Evolutionary conservation across 129 eudicot species (phyloP).

Genomic region (Calendula officinalis): DNA sequence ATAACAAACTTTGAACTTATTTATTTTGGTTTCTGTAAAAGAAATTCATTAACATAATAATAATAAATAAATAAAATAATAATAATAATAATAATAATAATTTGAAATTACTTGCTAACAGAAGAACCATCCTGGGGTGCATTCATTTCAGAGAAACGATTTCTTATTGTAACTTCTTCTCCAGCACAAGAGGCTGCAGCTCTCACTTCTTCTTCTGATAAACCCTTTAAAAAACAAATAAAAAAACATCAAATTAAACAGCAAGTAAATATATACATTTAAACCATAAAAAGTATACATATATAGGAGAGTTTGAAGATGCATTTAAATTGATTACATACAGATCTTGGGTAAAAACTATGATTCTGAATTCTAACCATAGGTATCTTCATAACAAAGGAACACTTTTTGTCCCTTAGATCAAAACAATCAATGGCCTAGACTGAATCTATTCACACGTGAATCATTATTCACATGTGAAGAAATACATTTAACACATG

Average conservation of each 20-base stretch:
- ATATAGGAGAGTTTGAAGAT: background rate
- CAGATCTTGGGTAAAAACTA: too few species aligned
- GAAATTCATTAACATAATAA: background rate
- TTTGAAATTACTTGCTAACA: constrained; percentile 74
- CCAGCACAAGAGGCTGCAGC: constrained; percentile 98
- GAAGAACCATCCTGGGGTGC: constrained; percentile 90
- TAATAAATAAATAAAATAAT: background rate
- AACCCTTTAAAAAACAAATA: constrained; percentile 56
- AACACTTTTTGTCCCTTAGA: too few species aligned
- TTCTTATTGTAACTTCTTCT: constrained; percentile 91
- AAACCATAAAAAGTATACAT: background rate
- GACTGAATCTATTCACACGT: too few species aligned
- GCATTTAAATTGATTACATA: background rate
- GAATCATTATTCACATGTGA: too few species aligned
- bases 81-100: background rate
- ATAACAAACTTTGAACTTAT: constrained; percentile 4
- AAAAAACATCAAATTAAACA: constrained; percentile 7
- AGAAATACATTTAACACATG: too few species aligned
- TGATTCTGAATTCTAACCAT: too few species aligned
- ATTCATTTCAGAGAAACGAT: constrained; percentile 97
- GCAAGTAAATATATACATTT: background rate
- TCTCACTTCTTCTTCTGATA: constrained; percentile 98
- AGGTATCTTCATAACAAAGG: too few species aligned
- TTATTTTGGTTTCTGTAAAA: background rate
- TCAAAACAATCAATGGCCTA: too few species aligned